Conservation (phyloP, 2,329 filamentous ascomycete genomes). For the Xylariaceae sp. region DNA sequence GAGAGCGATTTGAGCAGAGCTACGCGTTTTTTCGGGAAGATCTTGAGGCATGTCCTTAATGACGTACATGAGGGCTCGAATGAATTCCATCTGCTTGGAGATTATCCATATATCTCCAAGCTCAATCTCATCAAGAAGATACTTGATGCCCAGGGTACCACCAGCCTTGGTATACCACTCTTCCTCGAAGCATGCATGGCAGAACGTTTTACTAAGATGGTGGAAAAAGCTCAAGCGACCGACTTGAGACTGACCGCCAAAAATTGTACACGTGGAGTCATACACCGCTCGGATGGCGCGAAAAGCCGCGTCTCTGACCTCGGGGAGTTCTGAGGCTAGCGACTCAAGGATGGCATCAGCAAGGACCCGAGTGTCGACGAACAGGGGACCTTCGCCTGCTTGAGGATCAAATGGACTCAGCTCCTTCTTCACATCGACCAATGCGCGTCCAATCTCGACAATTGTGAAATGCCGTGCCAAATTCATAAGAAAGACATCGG, state of each 20-base stretch:
- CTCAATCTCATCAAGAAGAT: conserved; percentile 78
- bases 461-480: conserved; percentile 88
- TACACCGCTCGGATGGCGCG: conserved; percentile 74
- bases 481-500: conserved; percentile 70
- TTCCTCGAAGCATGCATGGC: conserved; percentile 92
- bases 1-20: conserved; percentile 77
- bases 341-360: conserved; percentile 89
- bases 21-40: conserved; percentile 81
- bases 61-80: conserved; percentile 89
- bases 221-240: conserved; percentile 79
- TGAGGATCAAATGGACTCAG: conserved; percentile 78
- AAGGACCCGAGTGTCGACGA: conserved; percentile 80
- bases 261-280: conserved; percentile 70
- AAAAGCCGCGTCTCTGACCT: conserved; percentile 79
- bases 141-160: conserved; percentile 83
- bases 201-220: conserved; percentile 78
- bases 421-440: conserved; percentile 74
- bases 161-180: conserved; percentile 99
- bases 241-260: conserved; percentile 69
- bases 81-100: conserved; percentile 79
- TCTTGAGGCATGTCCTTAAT: conserved; percentile 98
- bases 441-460: conserved; percentile 80
- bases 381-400: conserved; percentile 80
- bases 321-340: conserved; percentile 76
- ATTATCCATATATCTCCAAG: conserved; percentile 81